phyloP scores from a whole-genome alignment of 2,329 filamentous ascomycete genomes.

The Ascochyta koolunga region DNA sequence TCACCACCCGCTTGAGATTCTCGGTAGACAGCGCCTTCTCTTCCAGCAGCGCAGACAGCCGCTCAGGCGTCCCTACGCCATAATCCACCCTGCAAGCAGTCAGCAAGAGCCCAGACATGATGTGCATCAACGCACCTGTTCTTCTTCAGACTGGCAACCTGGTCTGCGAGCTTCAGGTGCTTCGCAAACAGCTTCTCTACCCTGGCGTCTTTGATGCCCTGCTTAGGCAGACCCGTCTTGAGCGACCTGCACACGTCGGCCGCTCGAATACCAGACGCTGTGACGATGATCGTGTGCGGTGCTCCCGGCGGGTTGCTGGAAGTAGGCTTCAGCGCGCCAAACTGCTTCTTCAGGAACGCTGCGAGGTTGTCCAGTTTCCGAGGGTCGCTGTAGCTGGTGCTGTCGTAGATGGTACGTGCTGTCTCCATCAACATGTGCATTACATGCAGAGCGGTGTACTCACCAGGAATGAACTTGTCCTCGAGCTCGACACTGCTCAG shows the following conservation, averaged over 20 bases:
- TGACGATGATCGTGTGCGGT: constrained; percentile 85
- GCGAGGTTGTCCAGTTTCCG: constrained; percentile 76
- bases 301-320: constrained; percentile 65
- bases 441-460: neutral
- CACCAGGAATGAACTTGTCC: constrained; percentile 81
- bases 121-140: constrained; percentile 51
- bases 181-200: constrained; percentile 97
- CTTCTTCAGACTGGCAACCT: constrained; percentile 74
- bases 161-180: constrained; percentile 93
- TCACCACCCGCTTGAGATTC: constrained; percentile 77
- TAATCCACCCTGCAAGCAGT: constrained; percentile 71
- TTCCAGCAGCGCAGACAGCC: constrained; percentile 81
- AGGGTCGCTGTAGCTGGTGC: constrained; percentile 71
- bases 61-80: constrained; percentile 85
- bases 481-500: constrained; percentile 83
- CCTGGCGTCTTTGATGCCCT: constrained; percentile 66
- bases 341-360: constrained; percentile 74
- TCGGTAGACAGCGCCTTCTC: constrained; percentile 75
- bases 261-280: constrained; percentile 81
- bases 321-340: constrained; percentile 66
- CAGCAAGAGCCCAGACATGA: neutral
- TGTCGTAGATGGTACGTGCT: constrained; percentile 80
- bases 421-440: constrained; percentile 19
- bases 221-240: constrained; percentile 59
- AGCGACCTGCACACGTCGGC: constrained; percentile 84